A percentile compares a stretch with the other conserved stretches of the same genome.
phyloP scores from a whole-genome alignment of 208 protist species.

The Lotmaria passim region DNA sequence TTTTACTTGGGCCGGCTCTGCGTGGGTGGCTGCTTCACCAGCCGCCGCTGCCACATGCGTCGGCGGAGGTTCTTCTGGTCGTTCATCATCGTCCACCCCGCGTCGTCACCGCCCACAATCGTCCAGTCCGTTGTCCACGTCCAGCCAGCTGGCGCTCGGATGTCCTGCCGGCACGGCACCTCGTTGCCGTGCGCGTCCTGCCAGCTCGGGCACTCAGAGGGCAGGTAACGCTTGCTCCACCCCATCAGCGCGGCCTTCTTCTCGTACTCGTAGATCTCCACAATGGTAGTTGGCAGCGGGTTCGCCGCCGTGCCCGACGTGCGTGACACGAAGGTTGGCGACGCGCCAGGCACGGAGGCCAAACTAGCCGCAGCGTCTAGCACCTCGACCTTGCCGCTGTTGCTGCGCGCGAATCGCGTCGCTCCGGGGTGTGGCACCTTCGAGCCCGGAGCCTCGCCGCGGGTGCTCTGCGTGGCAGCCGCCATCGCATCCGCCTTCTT shows the following conservation, averaged over 20 bases:
- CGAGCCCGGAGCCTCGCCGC: constrained; percentile 9
- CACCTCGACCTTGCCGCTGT: constrained; percentile 25
- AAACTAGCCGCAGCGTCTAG: constrained; percentile 5
- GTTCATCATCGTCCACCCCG: constrained; percentile 35
- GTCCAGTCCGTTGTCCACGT: constrained; percentile 64
- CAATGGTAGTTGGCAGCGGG: constrained; percentile 33
- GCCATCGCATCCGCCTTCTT: constrained; percentile 6
- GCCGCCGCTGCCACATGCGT: constrained; percentile 62
- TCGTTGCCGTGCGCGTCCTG: constrained; percentile 58
- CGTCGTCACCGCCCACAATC: constrained; percentile 34
- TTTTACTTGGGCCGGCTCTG: constrained; percentile 10
- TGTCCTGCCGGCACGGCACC: constrained; percentile 41
- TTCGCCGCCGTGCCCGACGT: constrained; percentile 18
- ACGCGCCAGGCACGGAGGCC: constrained; percentile 21
- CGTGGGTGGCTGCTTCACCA: constrained; percentile 26
- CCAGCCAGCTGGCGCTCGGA: constrained; percentile 56
- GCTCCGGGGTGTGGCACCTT: constrained; percentile 16
- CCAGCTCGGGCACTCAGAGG: constrained; percentile 57
- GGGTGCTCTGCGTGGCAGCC: not conserved
- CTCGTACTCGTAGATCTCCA: constrained; percentile 77
- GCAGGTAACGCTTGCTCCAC: constrained; percentile 58
- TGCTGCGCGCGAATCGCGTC: constrained; percentile 17
- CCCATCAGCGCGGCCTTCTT: constrained; percentile 50
- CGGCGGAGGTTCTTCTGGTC: constrained; percentile 56
- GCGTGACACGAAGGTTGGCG: constrained; percentile 23